Percentiles rank a stretch among this genome's conserved stretches.
These are phyloP conservation scores for Aspergillus neoniger DNA, from an alignment of 2,329 filamentous ascomycete genomes.

Conservation along the genomic window DNA sequence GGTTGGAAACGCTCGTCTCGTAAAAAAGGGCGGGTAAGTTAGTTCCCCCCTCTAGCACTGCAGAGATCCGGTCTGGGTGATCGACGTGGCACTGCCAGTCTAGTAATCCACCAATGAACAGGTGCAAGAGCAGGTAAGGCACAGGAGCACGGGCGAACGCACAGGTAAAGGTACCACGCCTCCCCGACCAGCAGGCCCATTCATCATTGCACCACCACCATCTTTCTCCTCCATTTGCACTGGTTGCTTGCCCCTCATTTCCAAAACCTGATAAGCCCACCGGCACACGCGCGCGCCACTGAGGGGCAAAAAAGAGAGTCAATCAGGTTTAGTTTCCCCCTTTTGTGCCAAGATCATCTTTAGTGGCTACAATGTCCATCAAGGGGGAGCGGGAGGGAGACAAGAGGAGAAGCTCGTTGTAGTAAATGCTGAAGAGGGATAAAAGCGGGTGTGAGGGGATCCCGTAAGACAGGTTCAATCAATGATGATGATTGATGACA, in stretches of 20 bases:
- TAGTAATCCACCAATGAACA: not conserved
- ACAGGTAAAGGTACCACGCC: constrained; percentile 4
- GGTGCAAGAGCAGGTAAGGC: not conserved
- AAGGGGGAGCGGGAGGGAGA: not conserved
- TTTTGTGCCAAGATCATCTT: constrained; percentile 5
- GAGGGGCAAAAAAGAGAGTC: constrained; percentile 3
- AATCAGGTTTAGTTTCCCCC: constrained; percentile 7
- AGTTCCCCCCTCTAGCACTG: not conserved
- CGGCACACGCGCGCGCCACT: constrained; percentile 4
- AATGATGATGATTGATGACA: not conserved
- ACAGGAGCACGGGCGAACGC: not conserved
- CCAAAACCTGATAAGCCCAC: not conserved
- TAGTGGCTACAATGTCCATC: not conserved
- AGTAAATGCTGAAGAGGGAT: not conserved
- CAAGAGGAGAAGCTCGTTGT: not conserved
- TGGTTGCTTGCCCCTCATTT: constrained; percentile 1
- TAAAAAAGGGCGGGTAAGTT: constrained; percentile 2
- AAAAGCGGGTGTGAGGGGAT: not conserved
- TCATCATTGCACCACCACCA: constrained; percentile 1
- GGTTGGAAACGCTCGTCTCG: not conserved
- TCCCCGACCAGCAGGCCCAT: not conserved
- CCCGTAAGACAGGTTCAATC: not conserved
- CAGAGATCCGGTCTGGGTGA: constrained; percentile 7
- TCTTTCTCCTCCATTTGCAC: not conserved
- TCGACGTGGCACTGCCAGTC: constrained; percentile 14